Evolutionary conservation across 106 monocot species (phyloP), one percentile per base, ranked within the genome.

Genomic region (Vanilla planifolia): DNA sequence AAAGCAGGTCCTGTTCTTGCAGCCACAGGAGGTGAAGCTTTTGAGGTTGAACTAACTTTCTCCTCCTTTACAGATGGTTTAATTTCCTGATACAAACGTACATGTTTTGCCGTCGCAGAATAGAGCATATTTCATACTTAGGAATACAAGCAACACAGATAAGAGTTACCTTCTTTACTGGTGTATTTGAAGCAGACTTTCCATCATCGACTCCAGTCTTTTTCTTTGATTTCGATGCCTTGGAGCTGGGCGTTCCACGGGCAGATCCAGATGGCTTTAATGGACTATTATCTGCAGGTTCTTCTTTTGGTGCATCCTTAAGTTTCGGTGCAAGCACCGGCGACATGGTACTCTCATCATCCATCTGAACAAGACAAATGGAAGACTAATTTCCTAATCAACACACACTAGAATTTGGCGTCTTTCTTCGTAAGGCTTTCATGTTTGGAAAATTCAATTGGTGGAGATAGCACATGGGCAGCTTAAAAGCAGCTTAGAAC

Each of bases 291-390:
- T 98, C 88, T 65, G 61, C 35, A 67, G 79, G 77, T 63, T 92
- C 98, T 36, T 98, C 88, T 61, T 92, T 98, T 22, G 72, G 62
- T 14, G 46, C 64, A 51, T 86, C 87, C 64, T 91, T 91, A 29
- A 82, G 81, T 59, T 98, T 98, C 58, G 92, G 92, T 40, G 88
- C 84, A 45, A 98, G 88, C 42, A 88, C 92, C 44, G 92, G 81
- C 51, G 91, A 88, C 46, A 59, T 55, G 46, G 70, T 73, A 65
- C 45, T 70, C 60, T 98, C 98, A 80, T 98, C 98, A 44, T 98
- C 92, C 75, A 73, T 51, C 87, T 87, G 72, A 42, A 48, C 5
- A 59, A 35, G 42, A 22, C 36, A 71, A 41, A 43, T n/a, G n/a
- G n/a, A 19, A 61, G 47, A 22, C 14, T n/a, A 33, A 22, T 32